Conservation (phyloP, 1,139 yeast genomes). For the Yamadazyma epiphylla region DNA sequence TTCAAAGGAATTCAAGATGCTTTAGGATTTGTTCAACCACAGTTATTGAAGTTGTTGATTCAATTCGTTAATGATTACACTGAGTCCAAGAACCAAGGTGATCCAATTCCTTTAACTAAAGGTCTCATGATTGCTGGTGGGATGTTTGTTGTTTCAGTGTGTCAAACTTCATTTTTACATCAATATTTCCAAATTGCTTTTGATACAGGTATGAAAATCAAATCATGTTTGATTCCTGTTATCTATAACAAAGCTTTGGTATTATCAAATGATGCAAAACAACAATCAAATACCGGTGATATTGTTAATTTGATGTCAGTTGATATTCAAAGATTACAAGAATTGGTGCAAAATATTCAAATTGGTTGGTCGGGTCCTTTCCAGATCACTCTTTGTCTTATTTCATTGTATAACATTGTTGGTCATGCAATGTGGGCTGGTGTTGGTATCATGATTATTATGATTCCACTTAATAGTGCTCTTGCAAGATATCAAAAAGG, state of each 20-base stretch:
- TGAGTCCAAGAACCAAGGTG: slow-evolving; percentile 29
- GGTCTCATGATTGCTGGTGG: slow-evolving; percentile 81
- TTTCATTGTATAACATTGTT: slow-evolving; percentile 67
- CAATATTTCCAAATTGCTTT: slow-evolving; percentile 90
- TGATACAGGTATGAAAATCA: slow-evolving; percentile 87
- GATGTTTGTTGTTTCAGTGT: slow-evolving; percentile 79
- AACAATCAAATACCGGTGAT: slow-evolving; percentile 86
- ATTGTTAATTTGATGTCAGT: slow-evolving; percentile 96
- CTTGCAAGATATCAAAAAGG: slow-evolving; percentile 72
- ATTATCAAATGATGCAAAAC: slow-evolving; percentile 81
- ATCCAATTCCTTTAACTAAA: slow-evolving; percentile 59
- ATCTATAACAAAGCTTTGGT: slow-evolving; percentile 78
- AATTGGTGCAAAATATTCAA: slow-evolving; percentile 80
- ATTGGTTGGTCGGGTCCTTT: slow-evolving; percentile 96
- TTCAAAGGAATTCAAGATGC: slow-evolving; percentile 78
- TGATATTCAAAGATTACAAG: slow-evolving; percentile 92
- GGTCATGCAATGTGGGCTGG: slow-evolving; percentile 99
- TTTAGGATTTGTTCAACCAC: slow-evolving; percentile 87
- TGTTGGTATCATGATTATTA: slow-evolving; percentile 72
- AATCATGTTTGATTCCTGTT: slow-evolving; percentile 73
- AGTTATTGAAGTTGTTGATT: slow-evolving; percentile 70
- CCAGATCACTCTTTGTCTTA: slow-evolving; percentile 77
- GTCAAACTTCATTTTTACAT: slow-evolving; percentile 83
- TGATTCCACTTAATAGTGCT: slow-evolving; percentile 80
- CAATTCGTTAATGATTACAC: slow-evolving; percentile 78